These are phyloP conservation scores for Cystofilobasidium ferigula DNA, from an alignment of 768 basidiomycete genomes.

Conservation along the genomic window DNA sequence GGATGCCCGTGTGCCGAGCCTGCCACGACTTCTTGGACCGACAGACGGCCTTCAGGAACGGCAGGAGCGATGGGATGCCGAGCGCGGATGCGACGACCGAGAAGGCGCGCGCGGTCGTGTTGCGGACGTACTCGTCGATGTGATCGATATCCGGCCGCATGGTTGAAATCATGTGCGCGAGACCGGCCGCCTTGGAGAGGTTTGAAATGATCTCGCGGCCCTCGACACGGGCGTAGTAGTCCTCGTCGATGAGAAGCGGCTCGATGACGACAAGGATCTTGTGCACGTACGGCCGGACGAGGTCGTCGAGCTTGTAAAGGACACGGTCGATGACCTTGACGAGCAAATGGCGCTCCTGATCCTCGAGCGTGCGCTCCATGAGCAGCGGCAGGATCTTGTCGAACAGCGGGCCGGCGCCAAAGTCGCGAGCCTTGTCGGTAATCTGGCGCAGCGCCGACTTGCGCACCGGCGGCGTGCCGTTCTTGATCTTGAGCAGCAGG, in stretches of 20 bases:
- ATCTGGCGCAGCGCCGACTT: conserved; percentile 97
- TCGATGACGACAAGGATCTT: conserved; percentile 99
- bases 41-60: conserved; percentile 97
- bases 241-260: conserved; percentile 95
- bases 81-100: conserved; percentile 97
- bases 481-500: conserved; percentile 93
- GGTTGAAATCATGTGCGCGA: conserved; percentile 99
- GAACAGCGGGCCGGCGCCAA: conserved; percentile 93
- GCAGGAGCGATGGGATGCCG: conserved; percentile 91
- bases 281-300: conserved; percentile 97
- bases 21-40: conserved; percentile 99
- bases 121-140: conserved; percentile 96
- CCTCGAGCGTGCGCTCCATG: conserved; percentile 75
- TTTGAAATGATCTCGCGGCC: conserved; percentile 99
- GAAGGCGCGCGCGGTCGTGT: conserved; percentile 94
- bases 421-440: conserved; percentile 97
- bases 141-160: conserved; percentile 99
- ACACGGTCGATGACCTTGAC: conserved; percentile 99
- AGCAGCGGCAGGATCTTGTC: conserved; percentile 96
- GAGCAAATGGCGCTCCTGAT: conserved; percentile 92
- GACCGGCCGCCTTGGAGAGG: conserved; percentile 92
- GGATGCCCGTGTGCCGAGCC: conserved; percentile 96
- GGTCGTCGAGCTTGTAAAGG: conserved; percentile 95
- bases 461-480: conserved; percentile 94
- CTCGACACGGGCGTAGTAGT: conserved; percentile 70